Percentiles rank a stretch among this genome's conserved stretches.
These are phyloP conservation scores for Raphanus sativus DNA, from an alignment of 345 rosid species.

Conservation along the genomic window DNA sequence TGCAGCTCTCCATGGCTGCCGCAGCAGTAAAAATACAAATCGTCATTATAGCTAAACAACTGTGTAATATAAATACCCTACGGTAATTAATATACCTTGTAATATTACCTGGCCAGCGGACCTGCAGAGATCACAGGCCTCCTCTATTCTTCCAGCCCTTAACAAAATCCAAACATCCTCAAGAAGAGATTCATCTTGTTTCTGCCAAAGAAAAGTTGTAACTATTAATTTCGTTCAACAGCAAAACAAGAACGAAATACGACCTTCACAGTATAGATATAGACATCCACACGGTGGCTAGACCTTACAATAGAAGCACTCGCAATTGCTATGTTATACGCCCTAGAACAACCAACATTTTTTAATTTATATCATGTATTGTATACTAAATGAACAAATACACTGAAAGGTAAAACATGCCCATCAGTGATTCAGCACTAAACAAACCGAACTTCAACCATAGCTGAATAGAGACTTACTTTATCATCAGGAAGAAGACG, in stretches of 20 bases:
- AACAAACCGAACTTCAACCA: conserved; percentile 20
- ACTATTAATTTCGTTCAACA: background rate
- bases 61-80: conserved; percentile 10
- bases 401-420: background rate
- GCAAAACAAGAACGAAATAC: background rate
- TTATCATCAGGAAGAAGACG: conserved; percentile 74
- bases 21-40: conserved; percentile 3
- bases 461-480: conserved; percentile 47
- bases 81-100: background rate
- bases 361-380: no score
- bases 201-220: conserved; percentile 46
- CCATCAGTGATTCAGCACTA: conserved; percentile 15
- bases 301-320: conserved; percentile 5
- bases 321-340: background rate
- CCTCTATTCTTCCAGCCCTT: conserved; percentile 91
- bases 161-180: conserved; percentile 95
- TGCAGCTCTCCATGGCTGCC: conserved; percentile 97
- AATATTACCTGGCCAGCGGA: conserved; percentile 89
- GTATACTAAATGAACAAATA: no score
- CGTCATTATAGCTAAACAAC: background rate
- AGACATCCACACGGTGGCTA: conserved; percentile 5
- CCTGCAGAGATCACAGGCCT: conserved; percentile 92
- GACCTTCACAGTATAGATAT: conserved; percentile 9
- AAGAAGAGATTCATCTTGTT: conserved; percentile 91
- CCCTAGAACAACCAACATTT: background rate